Conservation (phyloP, 2,329 filamentous ascomycete genomes). For the Penicillium sp. region DNA sequence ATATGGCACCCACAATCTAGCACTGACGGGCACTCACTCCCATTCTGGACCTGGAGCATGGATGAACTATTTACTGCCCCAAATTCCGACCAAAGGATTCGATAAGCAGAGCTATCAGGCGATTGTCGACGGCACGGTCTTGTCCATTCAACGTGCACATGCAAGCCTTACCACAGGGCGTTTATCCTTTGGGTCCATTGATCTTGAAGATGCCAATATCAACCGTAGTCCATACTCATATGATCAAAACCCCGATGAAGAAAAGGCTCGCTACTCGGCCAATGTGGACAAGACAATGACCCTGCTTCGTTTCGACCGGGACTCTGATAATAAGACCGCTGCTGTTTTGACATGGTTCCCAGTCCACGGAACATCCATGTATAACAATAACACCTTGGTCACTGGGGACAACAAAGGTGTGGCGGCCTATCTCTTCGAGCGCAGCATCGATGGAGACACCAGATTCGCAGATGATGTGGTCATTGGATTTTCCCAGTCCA, state of each 20-base stretch:
- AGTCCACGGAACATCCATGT: constrained; percentile 86
- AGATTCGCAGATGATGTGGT: constrained; percentile 70
- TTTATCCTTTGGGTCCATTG: constrained; percentile 68
- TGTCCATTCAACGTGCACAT: constrained; percentile 81
- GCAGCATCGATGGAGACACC: constrained; percentile 57
- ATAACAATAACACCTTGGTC: constrained; percentile 87
- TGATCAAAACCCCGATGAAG: constrained; percentile 75
- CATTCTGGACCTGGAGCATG: constrained; percentile 90
- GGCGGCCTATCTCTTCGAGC: constrained; percentile 80
- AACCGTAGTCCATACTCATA: constrained; percentile 90
- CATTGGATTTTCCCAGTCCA: constrained; percentile 89
- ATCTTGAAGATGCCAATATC: constrained; percentile 75
- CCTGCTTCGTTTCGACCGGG: constrained; percentile 73
- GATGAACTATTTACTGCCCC: constrained; percentile 91
- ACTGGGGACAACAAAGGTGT: constrained; percentile 97
- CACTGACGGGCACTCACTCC: constrained; percentile 88
- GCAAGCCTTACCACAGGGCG: constrained; percentile 68
- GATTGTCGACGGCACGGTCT: constrained; percentile 80
- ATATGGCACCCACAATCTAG: constrained; percentile 79
- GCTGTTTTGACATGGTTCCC: constrained; percentile 89
- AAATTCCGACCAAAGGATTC: constrained; percentile 86
- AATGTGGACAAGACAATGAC: constrained; percentile 77
- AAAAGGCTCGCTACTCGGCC: constrained; percentile 67
- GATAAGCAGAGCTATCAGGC: constrained; percentile 83
- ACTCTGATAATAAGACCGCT: constrained; percentile 72